Conservation (phyloP, 306 rosid species). For the Castanopsis chinensis region DNA sequence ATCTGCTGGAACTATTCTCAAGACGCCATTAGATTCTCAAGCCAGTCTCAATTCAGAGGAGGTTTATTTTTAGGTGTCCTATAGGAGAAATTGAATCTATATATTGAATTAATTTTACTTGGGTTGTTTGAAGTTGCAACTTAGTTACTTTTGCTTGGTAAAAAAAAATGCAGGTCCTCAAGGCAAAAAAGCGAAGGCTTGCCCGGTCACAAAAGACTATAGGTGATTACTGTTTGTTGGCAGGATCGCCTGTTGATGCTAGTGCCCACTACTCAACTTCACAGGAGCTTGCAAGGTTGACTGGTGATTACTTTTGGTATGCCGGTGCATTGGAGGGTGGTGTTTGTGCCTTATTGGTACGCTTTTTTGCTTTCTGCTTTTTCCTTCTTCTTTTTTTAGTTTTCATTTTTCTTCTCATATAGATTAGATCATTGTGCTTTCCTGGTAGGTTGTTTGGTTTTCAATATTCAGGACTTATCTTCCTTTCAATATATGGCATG, state of each 20-base stretch:
- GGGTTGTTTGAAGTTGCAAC: not conserved
- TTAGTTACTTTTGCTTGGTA: slow-evolving; percentile 25
- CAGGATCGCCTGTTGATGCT: slow-evolving; percentile 98
- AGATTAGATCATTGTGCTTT: slow-evolving; percentile 49
- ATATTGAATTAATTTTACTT: not conserved
- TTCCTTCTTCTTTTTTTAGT: not conserved
- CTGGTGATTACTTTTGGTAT: slow-evolving; percentile 90
- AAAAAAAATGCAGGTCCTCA: slow-evolving; percentile 63
- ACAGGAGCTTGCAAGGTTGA: slow-evolving; percentile 83
- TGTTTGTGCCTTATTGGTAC: slow-evolving; percentile 93
- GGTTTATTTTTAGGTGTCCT: slow-evolving; percentile 99
- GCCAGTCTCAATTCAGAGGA: slow-evolving; percentile 99
- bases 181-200: slow-evolving; percentile 95
- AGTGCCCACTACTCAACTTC: slow-evolving; percentile 92
- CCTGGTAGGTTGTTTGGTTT: slow-evolving; percentile 50
- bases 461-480: not conserved
- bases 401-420: not conserved
- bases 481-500: not conserved
- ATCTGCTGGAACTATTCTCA: slow-evolving; percentile 92
- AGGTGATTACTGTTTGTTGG: slow-evolving; percentile 93
- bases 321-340: slow-evolving; percentile 97
- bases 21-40: slow-evolving; percentile 98
- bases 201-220: slow-evolving; percentile 98
- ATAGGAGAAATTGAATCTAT: slow-evolving; percentile 25
- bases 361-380: not conserved